A percentile compares a stretch with the other conserved stretches of the same genome.
Conservation (phyloP, 257 asterid genomes). For the Nicotiana otophora region DNA sequence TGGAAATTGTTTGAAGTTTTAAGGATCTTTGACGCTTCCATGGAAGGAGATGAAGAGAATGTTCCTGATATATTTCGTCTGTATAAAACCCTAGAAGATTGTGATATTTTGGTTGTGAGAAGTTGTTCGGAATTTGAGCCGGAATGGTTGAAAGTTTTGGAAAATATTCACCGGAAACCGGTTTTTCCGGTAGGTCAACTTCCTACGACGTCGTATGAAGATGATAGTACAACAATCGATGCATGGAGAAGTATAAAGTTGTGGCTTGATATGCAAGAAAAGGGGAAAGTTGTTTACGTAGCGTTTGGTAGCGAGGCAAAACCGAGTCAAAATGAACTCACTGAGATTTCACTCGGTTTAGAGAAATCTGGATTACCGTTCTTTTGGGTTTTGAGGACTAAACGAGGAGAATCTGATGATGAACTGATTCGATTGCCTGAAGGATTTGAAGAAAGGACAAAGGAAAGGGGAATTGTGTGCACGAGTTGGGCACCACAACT, state of each 20-base stretch:
- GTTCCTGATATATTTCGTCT: conserved; percentile 6
- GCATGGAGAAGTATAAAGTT: not conserved
- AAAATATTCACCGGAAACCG: conserved; percentile 16
- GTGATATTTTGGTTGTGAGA: not conserved
- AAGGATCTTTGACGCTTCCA: not conserved
- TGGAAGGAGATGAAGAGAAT: not conserved
- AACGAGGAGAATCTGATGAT: not conserved
- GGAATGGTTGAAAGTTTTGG: conserved; percentile 23
- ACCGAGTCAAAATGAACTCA: conserved; percentile 22
- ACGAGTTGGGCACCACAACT: conserved; percentile 32
- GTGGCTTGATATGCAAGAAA: conserved; percentile 18
- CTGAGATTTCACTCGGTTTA: conserved; percentile 27
- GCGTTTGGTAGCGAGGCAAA: conserved; percentile 28
- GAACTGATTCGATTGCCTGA: conserved; percentile 6
- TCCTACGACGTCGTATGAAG: not conserved
- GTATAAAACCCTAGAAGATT: not conserved
- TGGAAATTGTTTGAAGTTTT: conserved; percentile 18
- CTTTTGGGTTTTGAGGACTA: conserved; percentile 26
- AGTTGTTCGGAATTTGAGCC: conserved; percentile 21
- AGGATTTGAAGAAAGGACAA: conserved; percentile 23
- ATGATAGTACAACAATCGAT: not conserved
- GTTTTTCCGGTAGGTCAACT: conserved; percentile 24
- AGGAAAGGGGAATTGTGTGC: conserved; percentile 24
- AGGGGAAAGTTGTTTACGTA: conserved; percentile 20
- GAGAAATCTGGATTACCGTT: conserved; percentile 25